Conservation (phyloP, 805 yeast species). For the Metschnikowia borealis region DNA sequence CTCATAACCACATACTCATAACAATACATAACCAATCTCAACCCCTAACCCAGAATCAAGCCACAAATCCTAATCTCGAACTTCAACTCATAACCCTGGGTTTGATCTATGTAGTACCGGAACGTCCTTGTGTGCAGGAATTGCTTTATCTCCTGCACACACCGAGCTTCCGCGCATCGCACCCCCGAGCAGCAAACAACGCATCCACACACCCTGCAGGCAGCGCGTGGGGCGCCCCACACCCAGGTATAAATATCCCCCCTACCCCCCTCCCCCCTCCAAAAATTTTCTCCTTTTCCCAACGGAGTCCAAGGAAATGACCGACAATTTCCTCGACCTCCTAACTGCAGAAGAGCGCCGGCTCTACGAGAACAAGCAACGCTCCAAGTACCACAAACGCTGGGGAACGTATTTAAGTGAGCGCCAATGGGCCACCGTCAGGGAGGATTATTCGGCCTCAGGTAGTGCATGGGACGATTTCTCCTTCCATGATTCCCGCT, state of each 20-base stretch:
- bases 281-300: neutral
- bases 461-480: constrained; percentile 92
- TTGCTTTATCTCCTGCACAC: neutral
- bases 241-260: neutral
- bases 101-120: too few relatives aligned
- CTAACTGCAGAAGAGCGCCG: constrained; percentile 39
- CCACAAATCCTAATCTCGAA: too few relatives aligned
- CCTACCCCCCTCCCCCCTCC: neutral
- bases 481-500: constrained; percentile 78
- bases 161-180: neutral
- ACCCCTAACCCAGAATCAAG: too few relatives aligned
- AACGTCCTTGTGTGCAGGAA: too few relatives aligned
- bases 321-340: constrained; percentile 13
- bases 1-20: too few relatives aligned
- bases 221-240: constrained; percentile 1
- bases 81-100: too few relatives aligned
- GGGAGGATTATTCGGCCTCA: constrained; percentile 81
- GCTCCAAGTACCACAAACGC: constrained; percentile 62
- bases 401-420: constrained; percentile 94
- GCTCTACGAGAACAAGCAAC: constrained; percentile 29
- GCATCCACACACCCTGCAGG: neutral
- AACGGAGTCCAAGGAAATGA: neutral
- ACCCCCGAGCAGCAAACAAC: constrained; percentile 3
- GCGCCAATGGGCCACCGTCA: constrained; percentile 68
- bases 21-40: too few relatives aligned